These are phyloP conservation scores for Hibiscus syriacus DNA, from an alignment of 345 rosid genomes.

Conservation along the genomic window DNA sequence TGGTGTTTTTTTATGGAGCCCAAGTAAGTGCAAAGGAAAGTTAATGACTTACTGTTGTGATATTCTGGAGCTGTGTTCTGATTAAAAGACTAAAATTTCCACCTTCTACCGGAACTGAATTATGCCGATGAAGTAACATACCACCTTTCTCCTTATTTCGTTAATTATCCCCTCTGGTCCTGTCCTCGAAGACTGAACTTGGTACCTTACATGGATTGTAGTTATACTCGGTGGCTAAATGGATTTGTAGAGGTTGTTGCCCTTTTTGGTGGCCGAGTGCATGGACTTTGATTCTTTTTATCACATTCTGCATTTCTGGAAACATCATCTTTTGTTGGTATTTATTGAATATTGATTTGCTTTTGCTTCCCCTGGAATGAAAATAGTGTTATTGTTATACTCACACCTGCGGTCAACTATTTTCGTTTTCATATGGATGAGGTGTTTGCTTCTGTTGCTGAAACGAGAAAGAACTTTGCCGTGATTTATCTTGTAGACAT, in stretches of 20 bases:
- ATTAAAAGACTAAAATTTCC: not conserved
- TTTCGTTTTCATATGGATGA: slow-evolving; percentile 74
- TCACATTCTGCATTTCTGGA: not conserved
- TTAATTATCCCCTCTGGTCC: no score
- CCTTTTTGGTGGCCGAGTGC: not conserved
- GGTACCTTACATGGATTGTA: not conserved
- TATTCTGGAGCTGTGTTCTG: not conserved
- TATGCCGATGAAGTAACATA: not conserved
- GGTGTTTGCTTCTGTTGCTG: slow-evolving; percentile 53
- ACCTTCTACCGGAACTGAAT: not conserved
- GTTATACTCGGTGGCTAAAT: not conserved
- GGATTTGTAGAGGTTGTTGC: not conserved
- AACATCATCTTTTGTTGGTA: not conserved
- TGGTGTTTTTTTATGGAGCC: not conserved
- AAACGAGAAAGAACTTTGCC: slow-evolving; percentile 93
- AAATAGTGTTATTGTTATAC: no score
- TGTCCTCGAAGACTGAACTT: not conserved
- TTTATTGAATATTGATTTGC: not conserved
- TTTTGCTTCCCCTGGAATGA: no score
- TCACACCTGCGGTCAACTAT: no score
- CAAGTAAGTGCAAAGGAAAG: not conserved
- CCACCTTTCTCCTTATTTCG: not conserved
- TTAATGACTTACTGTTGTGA: not conserved
- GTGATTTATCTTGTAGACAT: slow-evolving; percentile 95
- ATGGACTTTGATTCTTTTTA: no score